Conservation (phyloP, 257 asterid genomes). For the Przewalskia tangutica region DNA sequence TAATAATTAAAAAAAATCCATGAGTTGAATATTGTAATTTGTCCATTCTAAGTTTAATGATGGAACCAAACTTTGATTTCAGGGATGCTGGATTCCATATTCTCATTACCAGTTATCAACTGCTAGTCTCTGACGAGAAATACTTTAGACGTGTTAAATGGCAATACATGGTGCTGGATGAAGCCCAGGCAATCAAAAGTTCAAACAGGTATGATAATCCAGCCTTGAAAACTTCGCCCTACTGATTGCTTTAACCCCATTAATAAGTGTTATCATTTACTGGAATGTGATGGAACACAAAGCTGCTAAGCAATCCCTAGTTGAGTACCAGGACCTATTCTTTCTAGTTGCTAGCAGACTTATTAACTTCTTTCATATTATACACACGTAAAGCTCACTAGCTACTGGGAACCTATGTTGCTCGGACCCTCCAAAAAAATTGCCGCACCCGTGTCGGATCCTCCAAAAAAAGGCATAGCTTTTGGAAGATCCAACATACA, state of each 20-base stretch:
- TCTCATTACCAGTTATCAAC: constrained; percentile 93
- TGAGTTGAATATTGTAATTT: not conserved
- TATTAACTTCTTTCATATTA: not conserved
- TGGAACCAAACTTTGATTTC: constrained; percentile 9
- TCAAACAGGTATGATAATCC: constrained; percentile 58
- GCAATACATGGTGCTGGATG: constrained; percentile 99
- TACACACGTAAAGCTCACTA: not conserved
- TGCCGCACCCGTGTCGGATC: not conserved
- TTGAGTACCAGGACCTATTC: not conserved
- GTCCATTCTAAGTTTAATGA: not conserved
- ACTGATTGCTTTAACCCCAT: not conserved
- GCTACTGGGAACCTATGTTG: not conserved
- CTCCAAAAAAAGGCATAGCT: not conserved
- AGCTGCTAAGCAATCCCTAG: not conserved
- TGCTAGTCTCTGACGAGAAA: constrained; percentile 85
- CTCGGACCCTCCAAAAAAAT: not conserved
- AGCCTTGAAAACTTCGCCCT: not conserved
- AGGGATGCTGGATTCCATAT: constrained; percentile 98
- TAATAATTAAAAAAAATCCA: not conserved
- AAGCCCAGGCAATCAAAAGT: constrained; percentile 98
- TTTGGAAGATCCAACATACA: not conserved
- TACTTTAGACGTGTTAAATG: constrained; percentile 91
- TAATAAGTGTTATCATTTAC: not conserved
- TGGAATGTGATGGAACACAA: not conserved
- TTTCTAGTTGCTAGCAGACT: not conserved